These are phyloP conservation scores for Pseudocercospora musae DNA, from an alignment of 2,329 filamentous ascomycete genomes.

Conservation along the genomic window DNA sequence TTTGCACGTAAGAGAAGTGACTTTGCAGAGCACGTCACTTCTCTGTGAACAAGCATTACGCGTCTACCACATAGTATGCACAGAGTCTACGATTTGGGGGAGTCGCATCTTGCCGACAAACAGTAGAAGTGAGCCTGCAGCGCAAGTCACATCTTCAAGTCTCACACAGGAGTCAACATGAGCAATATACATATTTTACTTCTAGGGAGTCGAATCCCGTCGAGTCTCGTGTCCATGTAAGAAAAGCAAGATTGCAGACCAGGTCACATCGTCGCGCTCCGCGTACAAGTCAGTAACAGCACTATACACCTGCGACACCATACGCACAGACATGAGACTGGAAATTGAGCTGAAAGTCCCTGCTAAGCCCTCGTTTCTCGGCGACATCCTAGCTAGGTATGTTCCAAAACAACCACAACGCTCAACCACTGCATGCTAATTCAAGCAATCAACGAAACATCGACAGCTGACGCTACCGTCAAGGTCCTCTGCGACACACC, in stretches of 20 bases:
- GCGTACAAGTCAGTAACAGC: not conserved
- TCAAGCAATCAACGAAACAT: not conserved
- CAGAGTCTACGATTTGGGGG: no score
- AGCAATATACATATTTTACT: no score
- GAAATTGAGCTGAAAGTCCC: not conserved
- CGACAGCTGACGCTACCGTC: not conserved
- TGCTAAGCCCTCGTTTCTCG: conserved; percentile 3
- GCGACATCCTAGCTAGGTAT: conserved; percentile 4
- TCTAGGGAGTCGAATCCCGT: not conserved
- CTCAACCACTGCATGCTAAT: not conserved
- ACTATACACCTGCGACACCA: not conserved
- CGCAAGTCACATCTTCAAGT: no score
- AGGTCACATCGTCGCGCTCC: not conserved
- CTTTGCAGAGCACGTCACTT: no score
- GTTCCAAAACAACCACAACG: not conserved
- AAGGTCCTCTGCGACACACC: not conserved
- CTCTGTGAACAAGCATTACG: no score
- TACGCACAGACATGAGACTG: not conserved
- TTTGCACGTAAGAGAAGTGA: no score
- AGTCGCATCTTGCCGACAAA: no score
- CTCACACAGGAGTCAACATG: no score
- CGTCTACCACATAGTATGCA: no score
- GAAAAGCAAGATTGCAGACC: not conserved
- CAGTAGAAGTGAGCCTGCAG: no score
- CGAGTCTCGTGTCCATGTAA: no score